Evolutionary conservation across 768 basidiomycete species (phyloP).

Genomic region (Mycena epipterygia): DNA sequence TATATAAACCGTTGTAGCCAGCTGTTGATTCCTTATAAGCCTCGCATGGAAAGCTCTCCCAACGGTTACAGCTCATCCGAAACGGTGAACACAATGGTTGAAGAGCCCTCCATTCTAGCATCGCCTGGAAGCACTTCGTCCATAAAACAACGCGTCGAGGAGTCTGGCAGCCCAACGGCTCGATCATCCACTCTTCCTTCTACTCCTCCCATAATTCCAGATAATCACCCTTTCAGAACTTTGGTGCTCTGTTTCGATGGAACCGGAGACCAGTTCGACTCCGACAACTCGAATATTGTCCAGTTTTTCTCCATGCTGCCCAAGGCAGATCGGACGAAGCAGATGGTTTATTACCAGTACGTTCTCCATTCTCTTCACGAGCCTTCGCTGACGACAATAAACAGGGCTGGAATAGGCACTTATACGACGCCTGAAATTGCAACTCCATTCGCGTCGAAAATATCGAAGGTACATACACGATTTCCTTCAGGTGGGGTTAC

Average conservation of each 20-base stretch:
- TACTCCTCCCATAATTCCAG: slow-evolving; percentile 40
- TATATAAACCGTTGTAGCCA: too few relatives aligned
- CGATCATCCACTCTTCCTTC: too few relatives aligned
- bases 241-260: slow-evolving; percentile 81
- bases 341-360: slow-evolving; percentile 71
- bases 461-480: slow-evolving; percentile 40
- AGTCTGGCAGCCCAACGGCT: too few relatives aligned
- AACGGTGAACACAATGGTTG: too few relatives aligned
- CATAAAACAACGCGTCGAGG: too few relatives aligned
- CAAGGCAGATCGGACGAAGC: slow-evolving; percentile 62
- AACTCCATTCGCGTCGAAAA: slow-evolving; percentile 57
- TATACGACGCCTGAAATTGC: slow-evolving; percentile 66
- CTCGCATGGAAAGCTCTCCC: too few relatives aligned
- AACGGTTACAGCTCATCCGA: too few relatives aligned
- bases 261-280: slow-evolving; percentile 59
- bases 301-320: slow-evolving; percentile 64
- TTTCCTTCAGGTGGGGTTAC: too few relatives aligned
- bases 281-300: slow-evolving; percentile 65
- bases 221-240: slow-evolving; percentile 55
- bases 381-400: background rate
- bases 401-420: slow-evolving; percentile 73
- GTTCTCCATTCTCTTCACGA: background rate
- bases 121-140: too few relatives aligned
- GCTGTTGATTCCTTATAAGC: too few relatives aligned
- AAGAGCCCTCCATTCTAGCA: too few relatives aligned